Conservation (phyloP, 139 green algal genomes). For the Chlamydomonas schloesseri region DNA sequence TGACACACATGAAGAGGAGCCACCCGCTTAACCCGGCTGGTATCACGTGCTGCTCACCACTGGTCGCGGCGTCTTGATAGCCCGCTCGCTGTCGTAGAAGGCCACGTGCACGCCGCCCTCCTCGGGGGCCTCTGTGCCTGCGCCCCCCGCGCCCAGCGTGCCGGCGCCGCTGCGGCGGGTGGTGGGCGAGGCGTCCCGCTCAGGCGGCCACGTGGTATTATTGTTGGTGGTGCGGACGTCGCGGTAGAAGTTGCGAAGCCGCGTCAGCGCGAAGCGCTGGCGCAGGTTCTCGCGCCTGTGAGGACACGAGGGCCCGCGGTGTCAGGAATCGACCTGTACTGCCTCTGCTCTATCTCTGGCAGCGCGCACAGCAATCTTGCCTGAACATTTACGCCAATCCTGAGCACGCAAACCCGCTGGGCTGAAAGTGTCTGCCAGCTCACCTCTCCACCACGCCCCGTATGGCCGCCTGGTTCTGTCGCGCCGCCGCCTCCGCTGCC, state of each 20-base stretch:
- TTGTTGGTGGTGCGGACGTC: constrained; percentile 50
- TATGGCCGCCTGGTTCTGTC: neutral
- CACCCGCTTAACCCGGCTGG: no score
- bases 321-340: no score
- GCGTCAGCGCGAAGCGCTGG: constrained; percentile 42
- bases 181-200: constrained; percentile 24
- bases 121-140: neutral
- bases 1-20: no score
- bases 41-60: constrained; percentile 30
- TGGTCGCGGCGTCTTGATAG: constrained; percentile 36
- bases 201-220: constrained; percentile 41
- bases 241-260: constrained; percentile 43
- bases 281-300: constrained; percentile 30
- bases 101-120: constrained; percentile 30
- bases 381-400: no score
- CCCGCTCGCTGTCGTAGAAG: constrained; percentile 35
- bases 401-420: no score
- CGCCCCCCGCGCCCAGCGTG: neutral
- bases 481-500: neutral
- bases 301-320: neutral
- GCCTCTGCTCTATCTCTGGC: no score
- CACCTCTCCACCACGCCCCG: constrained; percentile 14
- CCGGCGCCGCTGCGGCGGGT: constrained; percentile 2
- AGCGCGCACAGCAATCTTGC: no score
- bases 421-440: no score